phyloP scores from a whole-genome alignment of 1,284 basidiomycete genomes.

The Butyriboletus appendiculatus region DNA sequence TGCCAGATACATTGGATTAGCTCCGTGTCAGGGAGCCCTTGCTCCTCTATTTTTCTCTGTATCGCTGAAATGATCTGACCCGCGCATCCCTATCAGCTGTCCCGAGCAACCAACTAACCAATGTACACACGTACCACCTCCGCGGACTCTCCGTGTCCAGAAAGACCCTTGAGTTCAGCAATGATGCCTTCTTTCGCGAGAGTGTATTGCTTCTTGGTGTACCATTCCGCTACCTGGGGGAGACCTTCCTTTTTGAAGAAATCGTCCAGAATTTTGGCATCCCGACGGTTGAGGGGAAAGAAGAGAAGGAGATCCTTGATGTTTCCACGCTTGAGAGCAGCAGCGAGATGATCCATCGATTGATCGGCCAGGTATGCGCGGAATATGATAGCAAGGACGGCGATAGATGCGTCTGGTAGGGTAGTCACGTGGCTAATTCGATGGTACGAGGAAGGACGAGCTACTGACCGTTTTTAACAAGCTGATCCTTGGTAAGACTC shows the following conservation, averaged over 20 bases:
- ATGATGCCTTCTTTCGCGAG: slow-evolving; percentile 71
- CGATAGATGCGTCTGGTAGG: slow-evolving; percentile 68
- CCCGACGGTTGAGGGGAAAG: slow-evolving; percentile 84
- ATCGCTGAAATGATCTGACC: slow-evolving; percentile 74
- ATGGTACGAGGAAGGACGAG: neutral
- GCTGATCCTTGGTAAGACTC: slow-evolving; percentile 89
- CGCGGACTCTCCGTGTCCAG: slow-evolving; percentile 59
- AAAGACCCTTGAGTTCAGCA: slow-evolving; percentile 58
- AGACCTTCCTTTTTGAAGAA: slow-evolving; percentile 85
- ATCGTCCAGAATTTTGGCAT: slow-evolving; percentile 73
- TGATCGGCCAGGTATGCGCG: slow-evolving; percentile 79
- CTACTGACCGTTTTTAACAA: slow-evolving; percentile 85
- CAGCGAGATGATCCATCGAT: slow-evolving; percentile 84
- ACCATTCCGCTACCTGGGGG: slow-evolving; percentile 86
- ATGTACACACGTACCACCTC: slow-evolving; percentile 44
- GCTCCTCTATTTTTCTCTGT: slow-evolving; percentile 66
- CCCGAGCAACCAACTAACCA: slow-evolving; percentile 1
- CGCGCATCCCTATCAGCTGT: slow-evolving; percentile 13
- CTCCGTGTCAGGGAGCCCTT: slow-evolving; percentile 78
- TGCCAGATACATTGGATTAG: slow-evolving; percentile 90
- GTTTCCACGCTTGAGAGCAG: slow-evolving; percentile 76
- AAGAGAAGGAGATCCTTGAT: slow-evolving; percentile 86
- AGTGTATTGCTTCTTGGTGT: slow-evolving; percentile 83
- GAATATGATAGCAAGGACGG: slow-evolving; percentile 80
- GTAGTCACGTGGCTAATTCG: slow-evolving; percentile 10